Base-by-base conservation (phyloP, 139 green algal genomes). In the Pleodorina starrii region DNA sequence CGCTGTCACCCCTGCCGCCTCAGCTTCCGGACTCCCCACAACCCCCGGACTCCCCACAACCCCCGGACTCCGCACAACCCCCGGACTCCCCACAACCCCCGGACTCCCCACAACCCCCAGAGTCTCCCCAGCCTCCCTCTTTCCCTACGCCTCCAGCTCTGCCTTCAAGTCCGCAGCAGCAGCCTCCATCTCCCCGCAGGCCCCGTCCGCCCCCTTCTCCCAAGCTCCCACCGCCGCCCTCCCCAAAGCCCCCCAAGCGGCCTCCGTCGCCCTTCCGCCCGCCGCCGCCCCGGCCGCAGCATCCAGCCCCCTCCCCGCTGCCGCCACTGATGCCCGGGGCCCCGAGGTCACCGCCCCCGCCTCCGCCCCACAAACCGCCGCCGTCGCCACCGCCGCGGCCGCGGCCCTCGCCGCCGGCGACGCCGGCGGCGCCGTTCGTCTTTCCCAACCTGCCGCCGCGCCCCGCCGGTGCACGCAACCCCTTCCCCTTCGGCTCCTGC, bases 401-500 rank as follows among this genome's bases (percentile, higher is more conserved):
- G 63, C 63, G 27, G 25, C 44, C n/a, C n/a, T n/a, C 73, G 6
- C 73, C 44, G 11, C 43, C 43, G 25, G 16, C 5, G 38, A 21
- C 23, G 17, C 73, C 50, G 50, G 50, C 14, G 50, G 14, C 50
- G 50, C 5, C 23, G 25, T 5, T 51, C 46, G 23, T 16, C 32
- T 29, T 54, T 2, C 17, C 50, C 19, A 69, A 42, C 59, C 25
- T 44, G 40, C 80, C 40, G 6, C 80, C 80, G 2, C 80, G 40
- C 5, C 80, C 80, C 59, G 27, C 59, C 6, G 80, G 59, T 25
- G 27, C 29, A 9, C 25, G n/a, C 4, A 78, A 27, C 44, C 60
- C 81, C 81, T 87, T 87, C n/a, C 81, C 81, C 43, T 87, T 87
- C 81, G 81, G 81, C 14, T 21, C 7, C 10, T 87, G 81, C 42